phyloP scores from a whole-genome alignment of 352 stramenopile species.

The Phytophthora citricola region DNA sequence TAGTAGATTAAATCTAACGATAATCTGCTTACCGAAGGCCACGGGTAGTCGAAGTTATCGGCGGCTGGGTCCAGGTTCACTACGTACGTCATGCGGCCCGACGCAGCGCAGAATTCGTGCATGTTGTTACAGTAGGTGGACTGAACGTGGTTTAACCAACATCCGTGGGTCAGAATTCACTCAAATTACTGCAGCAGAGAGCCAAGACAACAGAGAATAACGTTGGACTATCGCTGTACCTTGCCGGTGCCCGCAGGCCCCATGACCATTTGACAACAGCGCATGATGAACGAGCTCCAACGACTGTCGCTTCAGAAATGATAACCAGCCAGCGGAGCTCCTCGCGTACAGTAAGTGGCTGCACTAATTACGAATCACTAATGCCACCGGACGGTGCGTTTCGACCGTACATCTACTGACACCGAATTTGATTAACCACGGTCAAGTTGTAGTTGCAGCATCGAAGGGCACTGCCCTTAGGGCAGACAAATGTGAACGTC shows the following conservation, averaged over 20 bases:
- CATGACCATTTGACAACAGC: conserved; percentile 93
- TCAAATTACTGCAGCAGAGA: conserved; percentile 18
- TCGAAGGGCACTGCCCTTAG: not conserved
- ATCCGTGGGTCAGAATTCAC: conserved; percentile 10
- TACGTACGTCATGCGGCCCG: conserved; percentile 91
- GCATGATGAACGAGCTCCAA: conserved; percentile 56
- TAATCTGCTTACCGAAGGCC: conserved; percentile 75
- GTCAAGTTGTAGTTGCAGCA: not conserved
- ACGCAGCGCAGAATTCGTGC: conserved; percentile 91
- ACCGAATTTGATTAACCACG: not conserved
- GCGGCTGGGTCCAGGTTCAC: conserved; percentile 98
- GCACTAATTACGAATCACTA: conserved; percentile 20
- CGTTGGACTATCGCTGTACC: conserved; percentile 39
- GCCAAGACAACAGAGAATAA: not conserved
- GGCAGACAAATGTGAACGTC: not conserved
- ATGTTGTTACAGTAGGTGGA: conserved; percentile 95
- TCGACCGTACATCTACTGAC: not conserved
- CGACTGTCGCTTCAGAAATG: conserved; percentile 22
- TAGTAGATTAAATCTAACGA: conserved; percentile 14
- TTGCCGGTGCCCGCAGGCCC: conserved; percentile 92
- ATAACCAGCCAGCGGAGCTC: conserved; percentile 19
- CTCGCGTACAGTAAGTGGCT: conserved; percentile 1
- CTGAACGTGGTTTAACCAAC: conserved; percentile 39
- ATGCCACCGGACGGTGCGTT: not conserved
- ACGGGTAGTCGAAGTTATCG: conserved; percentile 91